Conservation (phyloP, 805 yeast species). For the Candida maris region DNA sequence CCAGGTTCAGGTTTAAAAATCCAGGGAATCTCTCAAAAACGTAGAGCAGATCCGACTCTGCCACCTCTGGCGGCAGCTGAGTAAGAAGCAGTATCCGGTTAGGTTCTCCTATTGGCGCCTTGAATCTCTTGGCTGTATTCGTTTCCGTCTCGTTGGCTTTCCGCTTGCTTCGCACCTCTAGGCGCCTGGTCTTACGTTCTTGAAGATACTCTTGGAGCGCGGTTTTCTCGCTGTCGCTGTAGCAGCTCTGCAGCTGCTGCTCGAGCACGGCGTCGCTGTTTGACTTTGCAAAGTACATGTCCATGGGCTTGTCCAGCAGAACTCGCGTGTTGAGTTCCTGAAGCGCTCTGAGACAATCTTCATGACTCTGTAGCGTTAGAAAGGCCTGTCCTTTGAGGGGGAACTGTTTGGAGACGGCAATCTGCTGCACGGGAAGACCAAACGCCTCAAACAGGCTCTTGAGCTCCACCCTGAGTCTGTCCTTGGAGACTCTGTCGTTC, state of each 20-base stretch:
- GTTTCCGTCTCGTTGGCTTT: slow-evolving; percentile 17
- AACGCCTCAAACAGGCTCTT: slow-evolving; percentile 44
- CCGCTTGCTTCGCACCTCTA: slow-evolving; percentile 20
- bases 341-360: slow-evolving; percentile 44
- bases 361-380: slow-evolving; percentile 46
- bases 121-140: slow-evolving; percentile 12
- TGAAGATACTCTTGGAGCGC: slow-evolving; percentile 20
- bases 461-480: slow-evolving; percentile 45
- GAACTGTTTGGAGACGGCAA: slow-evolving; percentile 59
- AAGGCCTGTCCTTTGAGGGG: slow-evolving; percentile 81
- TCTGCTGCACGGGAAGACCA: slow-evolving; percentile 37
- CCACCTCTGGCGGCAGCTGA: slow-evolving; percentile 46
- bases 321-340: slow-evolving; percentile 37
- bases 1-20: slow-evolving; percentile 61
- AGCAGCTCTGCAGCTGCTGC: slow-evolving; percentile 3
- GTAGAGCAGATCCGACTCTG: slow-evolving; percentile 38
- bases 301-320: slow-evolving; percentile 47
- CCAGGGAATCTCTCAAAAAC: slow-evolving; percentile 55
- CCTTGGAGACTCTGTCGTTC: slow-evolving; percentile 61
- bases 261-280: slow-evolving; percentile 39
- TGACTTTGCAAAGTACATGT: slow-evolving; percentile 39
- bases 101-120: slow-evolving; percentile 42
- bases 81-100: slow-evolving; percentile 68
- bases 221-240: slow-evolving; percentile 10
- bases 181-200: slow-evolving; percentile 18